Evolutionary conservation across 2,329 filamentous ascomycete genomes (phyloP).

Genomic region (Didymella pomorum): DNA sequence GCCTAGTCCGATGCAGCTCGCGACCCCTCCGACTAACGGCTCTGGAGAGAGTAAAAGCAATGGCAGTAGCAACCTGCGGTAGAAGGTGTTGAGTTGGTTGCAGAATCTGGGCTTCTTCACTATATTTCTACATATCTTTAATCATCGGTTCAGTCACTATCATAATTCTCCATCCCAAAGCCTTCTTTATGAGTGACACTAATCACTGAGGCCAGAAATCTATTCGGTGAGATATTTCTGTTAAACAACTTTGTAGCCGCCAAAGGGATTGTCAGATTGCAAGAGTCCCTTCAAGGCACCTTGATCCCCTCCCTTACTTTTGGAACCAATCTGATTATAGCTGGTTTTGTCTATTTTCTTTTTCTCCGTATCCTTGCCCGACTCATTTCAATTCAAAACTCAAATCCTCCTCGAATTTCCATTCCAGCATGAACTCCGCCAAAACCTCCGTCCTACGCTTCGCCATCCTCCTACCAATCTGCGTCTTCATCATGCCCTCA

Average conservation of each 20-base stretch:
- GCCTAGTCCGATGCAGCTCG: constrained; percentile 54
- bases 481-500: constrained; percentile 49
- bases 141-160: constrained; percentile 1
- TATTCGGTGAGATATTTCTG: too few species aligned
- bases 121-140: constrained; percentile 19
- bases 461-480: constrained; percentile 33
- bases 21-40: constrained; percentile 53
- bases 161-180: neutral
- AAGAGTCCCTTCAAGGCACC: too few species aligned
- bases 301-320: neutral
- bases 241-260: too few species aligned
- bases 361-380: neutral
- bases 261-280: too few species aligned
- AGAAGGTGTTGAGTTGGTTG: neutral
- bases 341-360: too few species aligned
- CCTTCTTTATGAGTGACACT: neutral
- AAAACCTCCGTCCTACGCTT: constrained; percentile 24
- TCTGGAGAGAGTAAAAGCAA: constrained; percentile 26
- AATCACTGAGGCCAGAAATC: too few species aligned
- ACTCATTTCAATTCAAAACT: constrained; percentile 26
- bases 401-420: constrained; percentile 25
- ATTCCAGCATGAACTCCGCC: constrained; percentile 28
- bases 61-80: constrained; percentile 9
- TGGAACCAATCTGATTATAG: too few species aligned
- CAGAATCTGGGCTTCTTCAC: constrained; percentile 4